Evolutionary conservation across 805 yeast species (phyloP), one percentile per base, ranked within the genome.

Genomic region (Candida koratica): DNA sequence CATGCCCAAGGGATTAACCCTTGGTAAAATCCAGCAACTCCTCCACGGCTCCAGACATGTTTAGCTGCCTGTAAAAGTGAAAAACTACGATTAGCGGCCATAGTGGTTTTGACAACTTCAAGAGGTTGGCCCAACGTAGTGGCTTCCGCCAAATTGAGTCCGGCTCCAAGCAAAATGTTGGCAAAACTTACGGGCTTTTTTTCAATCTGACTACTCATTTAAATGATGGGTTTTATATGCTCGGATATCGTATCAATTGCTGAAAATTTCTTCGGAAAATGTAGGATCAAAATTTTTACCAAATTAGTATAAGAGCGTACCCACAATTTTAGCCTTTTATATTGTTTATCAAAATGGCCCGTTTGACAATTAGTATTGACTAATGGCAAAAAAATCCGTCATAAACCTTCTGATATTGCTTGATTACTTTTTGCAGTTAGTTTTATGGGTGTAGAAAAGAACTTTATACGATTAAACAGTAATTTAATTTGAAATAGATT

Each of bases 1-100:
- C 97, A 89, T 5, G 97, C 98, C 98, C 98, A 93, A 31, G 98
- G 98, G 46, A 90, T 89, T 56, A 93, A 72, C 20, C 98, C 98
- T 62, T 93, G 98, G 65, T 89, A 93, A 67, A 89, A 93, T 0
- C 97, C 98, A 18, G 76, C 56, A 12, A 82, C 52, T 36, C 98
- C 98, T 47, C 98, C 98, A 53, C 98, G 79, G 11, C 93, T 73
- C 93, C 95, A 87, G 43, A 93, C 89, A 26, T 78, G 71, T 40
- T 72, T 72, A 35, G 81, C 71, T 17, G 96, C 85, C 48, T 79
- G 79, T 8, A 76, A 48, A 44, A 93, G 66, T 2, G 79, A 58
- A 42, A 90, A 69, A 19, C 72, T 67, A 57, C 98, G 75, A 68
- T 93, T 87, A 36, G 98, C 97, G 26, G 97, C 97, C 96, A 93